phyloP scores from a whole-genome alignment of 495 filamentous ascomycete species.

The Penicillium nucicola region DNA sequence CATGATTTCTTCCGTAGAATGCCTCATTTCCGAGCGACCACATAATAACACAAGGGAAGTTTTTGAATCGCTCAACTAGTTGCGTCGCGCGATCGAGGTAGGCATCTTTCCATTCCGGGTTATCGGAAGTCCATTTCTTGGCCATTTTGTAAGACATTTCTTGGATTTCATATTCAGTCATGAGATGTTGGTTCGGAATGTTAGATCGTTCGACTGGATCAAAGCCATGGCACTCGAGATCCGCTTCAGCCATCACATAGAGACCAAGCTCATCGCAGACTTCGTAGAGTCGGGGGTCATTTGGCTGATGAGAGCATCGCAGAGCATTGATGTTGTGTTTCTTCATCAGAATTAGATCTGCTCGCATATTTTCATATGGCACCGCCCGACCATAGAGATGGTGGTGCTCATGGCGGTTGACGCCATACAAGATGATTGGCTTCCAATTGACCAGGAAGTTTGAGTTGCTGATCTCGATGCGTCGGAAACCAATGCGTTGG shows the following conservation, averaged over 20 bases:
- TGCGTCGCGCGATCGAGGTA: conserved; percentile 64
- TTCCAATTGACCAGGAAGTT: conserved; percentile 57
- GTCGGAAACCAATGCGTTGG: conserved; percentile 58
- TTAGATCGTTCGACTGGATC: conserved; percentile 40
- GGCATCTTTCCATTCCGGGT: conserved; percentile 57
- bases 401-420: conserved; percentile 65
- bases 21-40: conserved; percentile 71
- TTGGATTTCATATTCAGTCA: conserved; percentile 50
- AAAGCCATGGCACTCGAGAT: conserved; percentile 69
- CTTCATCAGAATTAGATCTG: conserved; percentile 64
- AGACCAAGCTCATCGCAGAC: conserved; percentile 65
- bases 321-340: conserved; percentile 63
- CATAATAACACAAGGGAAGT: conserved; percentile 62
- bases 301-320: conserved; percentile 61
- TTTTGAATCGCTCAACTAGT: conserved; percentile 62
- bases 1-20: conserved; percentile 62
- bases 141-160: conserved; percentile 48
- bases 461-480: conserved; percentile 54
- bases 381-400: conserved; percentile 56
- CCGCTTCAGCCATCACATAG: conserved; percentile 69
- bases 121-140: conserved; percentile 58
- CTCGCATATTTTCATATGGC: conserved; percentile 50
- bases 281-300: conserved; percentile 53
- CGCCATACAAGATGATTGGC: conserved; percentile 55
- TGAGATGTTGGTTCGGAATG: conserved; percentile 36